Evolutionary conservation across 2,329 filamentous ascomycete species (phyloP).

Genomic region (Scolecobasidium constrictum): DNA sequence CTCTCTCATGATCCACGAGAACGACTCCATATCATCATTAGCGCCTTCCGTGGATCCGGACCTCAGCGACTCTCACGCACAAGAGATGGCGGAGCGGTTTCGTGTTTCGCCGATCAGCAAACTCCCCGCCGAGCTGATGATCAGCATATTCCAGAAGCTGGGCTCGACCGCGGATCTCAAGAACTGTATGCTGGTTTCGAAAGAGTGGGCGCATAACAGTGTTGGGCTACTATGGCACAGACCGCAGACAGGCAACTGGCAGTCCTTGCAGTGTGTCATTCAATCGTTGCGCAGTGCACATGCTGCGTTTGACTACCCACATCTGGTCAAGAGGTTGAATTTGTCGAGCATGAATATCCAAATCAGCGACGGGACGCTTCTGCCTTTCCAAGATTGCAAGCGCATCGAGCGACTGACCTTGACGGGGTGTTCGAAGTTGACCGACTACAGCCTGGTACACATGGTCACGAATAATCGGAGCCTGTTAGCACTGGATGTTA

Average conservation of each 20-base stretch:
- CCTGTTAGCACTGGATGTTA: slow-evolving; percentile 83
- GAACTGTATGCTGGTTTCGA: slow-evolving; percentile 87
- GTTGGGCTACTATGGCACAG: slow-evolving; percentile 93
- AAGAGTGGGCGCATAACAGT: slow-evolving; percentile 82
- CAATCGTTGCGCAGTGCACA: slow-evolving; percentile 58
- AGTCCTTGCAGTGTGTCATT: slow-evolving; percentile 70
- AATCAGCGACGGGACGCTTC: slow-evolving; percentile 82
- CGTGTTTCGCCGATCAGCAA: slow-evolving; percentile 71
- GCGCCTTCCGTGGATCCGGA: slow-evolving; percentile 71
- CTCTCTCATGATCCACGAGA: slow-evolving; percentile 70
- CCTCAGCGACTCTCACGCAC: slow-evolving; percentile 52
- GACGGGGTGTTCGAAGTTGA: slow-evolving; percentile 77
- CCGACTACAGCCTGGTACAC: slow-evolving; percentile 70
- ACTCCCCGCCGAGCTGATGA: slow-evolving; percentile 88
- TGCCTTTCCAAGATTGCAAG: slow-evolving; percentile 73
- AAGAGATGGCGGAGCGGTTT: slow-evolving; percentile 49
- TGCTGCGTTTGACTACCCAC: slow-evolving; percentile 81
- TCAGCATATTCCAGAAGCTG: slow-evolving; percentile 81
- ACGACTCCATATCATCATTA: slow-evolving; percentile 88
- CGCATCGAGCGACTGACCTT: slow-evolving; percentile 86
- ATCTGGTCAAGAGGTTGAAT: slow-evolving; percentile 87
- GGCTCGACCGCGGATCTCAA: slow-evolving; percentile 65
- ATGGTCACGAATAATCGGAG: slow-evolving; percentile 70
- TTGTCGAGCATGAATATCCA: slow-evolving; percentile 65
- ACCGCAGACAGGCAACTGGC: slow-evolving; percentile 80